A percentile compares a stretch with the other conserved stretches of the same genome.
phyloP scores from a whole-genome alignment of 805 yeast genomes.

The Candida pseudoglaebosa region DNA sequence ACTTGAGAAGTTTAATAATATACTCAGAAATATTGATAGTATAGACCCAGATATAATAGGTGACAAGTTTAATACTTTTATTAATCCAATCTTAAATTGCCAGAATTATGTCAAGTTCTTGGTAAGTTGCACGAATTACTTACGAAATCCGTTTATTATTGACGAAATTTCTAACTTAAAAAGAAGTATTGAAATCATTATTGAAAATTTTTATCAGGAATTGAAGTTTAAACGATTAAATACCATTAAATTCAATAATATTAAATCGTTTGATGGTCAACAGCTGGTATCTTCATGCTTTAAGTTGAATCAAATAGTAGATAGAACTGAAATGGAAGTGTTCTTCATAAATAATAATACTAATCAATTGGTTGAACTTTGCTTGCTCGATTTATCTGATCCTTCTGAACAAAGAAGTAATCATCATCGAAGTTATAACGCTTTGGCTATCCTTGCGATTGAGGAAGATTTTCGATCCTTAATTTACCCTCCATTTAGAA shows the following conservation, averaged over 20 bases:
- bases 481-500: slow-evolving; percentile 40
- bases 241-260: slow-evolving; percentile 32
- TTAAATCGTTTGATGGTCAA: slow-evolving; percentile 10
- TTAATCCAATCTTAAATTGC: slow-evolving; percentile 31
- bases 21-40: slow-evolving; percentile 7
- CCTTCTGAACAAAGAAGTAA: slow-evolving; percentile 7
- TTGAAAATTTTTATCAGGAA: slow-evolving; percentile 13
- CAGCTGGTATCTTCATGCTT: slow-evolving; percentile 35
- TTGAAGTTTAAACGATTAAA: slow-evolving; percentile 19
- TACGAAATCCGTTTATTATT: slow-evolving; percentile 38
- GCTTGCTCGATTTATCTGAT: slow-evolving; percentile 29
- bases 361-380: slow-evolving; percentile 22
- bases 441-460: slow-evolving; percentile 34
- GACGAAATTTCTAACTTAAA: slow-evolving; percentile 22
- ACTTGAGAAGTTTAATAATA: slow-evolving; percentile 27
- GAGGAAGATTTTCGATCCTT: slow-evolving; percentile 25
- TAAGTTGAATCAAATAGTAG: slow-evolving; percentile 32
- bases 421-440: slow-evolving; percentile 17
- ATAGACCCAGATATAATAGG: slow-evolving; percentile 8
- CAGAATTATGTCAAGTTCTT: slow-evolving; percentile 26
- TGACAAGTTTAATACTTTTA: slow-evolving; percentile 17
- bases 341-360: slow-evolving; percentile 10
- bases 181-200: slow-evolving; percentile 13
- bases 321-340: slow-evolving; percentile 23
- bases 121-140: slow-evolving; percentile 13